Percentiles rank a stretch among this genome's conserved stretches.
These are phyloP conservation scores for Thamnidium elegans DNA, from an alignment of 192 early-diverging fungal genomes.

Conservation along the genomic window DNA sequence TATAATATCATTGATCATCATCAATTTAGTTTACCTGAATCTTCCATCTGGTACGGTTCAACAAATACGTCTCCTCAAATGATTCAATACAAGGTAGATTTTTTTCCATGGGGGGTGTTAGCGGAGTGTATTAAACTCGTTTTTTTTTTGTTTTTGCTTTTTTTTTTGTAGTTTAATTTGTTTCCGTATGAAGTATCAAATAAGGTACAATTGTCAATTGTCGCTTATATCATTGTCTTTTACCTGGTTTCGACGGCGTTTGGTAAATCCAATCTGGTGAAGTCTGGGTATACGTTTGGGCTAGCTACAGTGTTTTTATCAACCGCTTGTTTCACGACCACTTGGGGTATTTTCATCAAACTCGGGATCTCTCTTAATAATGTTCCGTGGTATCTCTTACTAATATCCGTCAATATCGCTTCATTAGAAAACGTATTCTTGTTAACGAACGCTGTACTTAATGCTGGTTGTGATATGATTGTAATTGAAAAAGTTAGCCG, in stretches of 20 bases:
- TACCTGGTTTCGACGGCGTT: constrained; percentile 66
- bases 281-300: constrained; percentile 71
- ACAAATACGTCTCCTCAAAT: not conserved
- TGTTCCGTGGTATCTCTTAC: constrained; percentile 66
- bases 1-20: not conserved
- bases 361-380: constrained; percentile 55
- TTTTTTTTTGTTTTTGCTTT: not conserved
- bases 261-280: constrained; percentile 66
- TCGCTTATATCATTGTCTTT: constrained; percentile 64
- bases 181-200: constrained; percentile 31
- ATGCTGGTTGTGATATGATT: constrained; percentile 64
- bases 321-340: constrained; percentile 58
- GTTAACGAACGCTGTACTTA: constrained; percentile 69
- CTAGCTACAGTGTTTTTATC: constrained; percentile 66
- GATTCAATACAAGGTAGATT: constrained; percentile 18
- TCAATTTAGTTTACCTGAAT: not conserved
- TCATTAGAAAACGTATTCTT: constrained; percentile 77
- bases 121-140: not conserved
- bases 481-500: constrained; percentile 70
- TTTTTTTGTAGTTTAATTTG: constrained; percentile 12
- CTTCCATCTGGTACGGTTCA: not conserved
- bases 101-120: not conserved
- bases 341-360: constrained; percentile 61
- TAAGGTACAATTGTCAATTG: constrained; percentile 38
- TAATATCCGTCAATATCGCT: constrained; percentile 67